Evolutionary conservation across 2,329 filamentous ascomycete genomes (phyloP), one percentile per base, ranked within the genome.

Genomic region (Fusarium oligoseptatum): DNA sequence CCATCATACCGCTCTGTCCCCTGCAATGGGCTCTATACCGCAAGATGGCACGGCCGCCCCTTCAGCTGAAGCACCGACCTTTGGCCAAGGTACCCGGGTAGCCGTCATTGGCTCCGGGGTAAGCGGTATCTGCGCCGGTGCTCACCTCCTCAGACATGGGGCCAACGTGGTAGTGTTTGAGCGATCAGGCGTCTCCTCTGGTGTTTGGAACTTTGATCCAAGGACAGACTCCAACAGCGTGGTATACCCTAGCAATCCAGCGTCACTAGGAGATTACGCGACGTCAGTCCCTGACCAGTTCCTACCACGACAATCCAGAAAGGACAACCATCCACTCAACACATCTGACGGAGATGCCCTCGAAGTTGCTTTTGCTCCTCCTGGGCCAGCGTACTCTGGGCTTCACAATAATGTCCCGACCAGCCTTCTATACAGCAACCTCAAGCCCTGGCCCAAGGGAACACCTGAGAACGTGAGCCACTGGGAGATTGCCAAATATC

Each of bases 331-430:
- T 39, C 58, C 58, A n/a, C 65, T 71, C 14, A 17, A 36, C 3
- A 22, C 1, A 1, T n/a, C 43, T n/a, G 43, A 74, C 11, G 20
- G 37, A 6, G 43, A 73, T 15, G 27, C 29, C 9, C 27, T 70
- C 10, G 29, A 71, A 34, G 45, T 70, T 24, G 41, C 67, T 4
- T 76, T 76, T 55, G 61, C 76, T 7, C 71, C 61, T 56, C 81
- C 79, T 0, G 81, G 80, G 2, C 83, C 94, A 87, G 84, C 89
- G 88, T 82, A 88, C 67, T 81, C 80, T 6, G 86, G 87, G 3
- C 83, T 95, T 10, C 92, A 92, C 79, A 94, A 93, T 45, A 96
- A 96, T 78, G 92, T 95, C 4, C 92, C 93, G 0, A 90, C 92
- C 20, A 85, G 79, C 17, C 75, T 87, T 24, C 83, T 88, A 82